phyloP scores from a whole-genome alignment of 2,329 filamentous ascomycete genomes.

The Epichloe scottii region DNA sequence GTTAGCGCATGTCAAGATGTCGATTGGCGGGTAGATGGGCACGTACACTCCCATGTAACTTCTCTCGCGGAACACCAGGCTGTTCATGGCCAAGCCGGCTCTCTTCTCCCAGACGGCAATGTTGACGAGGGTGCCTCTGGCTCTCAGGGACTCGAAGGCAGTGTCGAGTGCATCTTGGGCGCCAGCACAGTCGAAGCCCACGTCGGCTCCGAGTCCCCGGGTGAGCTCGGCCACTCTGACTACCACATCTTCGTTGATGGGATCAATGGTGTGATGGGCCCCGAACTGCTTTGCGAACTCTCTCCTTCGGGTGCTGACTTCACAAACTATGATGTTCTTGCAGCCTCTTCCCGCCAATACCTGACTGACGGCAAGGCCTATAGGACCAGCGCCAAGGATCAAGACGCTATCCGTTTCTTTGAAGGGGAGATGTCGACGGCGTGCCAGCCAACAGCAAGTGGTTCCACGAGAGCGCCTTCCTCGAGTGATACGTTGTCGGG shows the following conservation, averaged over 20 bases:
- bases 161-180: conserved; percentile 35
- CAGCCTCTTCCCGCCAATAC: conserved; percentile 34
- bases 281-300: conserved; percentile 31
- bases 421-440: conserved; percentile 32
- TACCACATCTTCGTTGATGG: conserved; percentile 32
- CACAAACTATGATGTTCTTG: conserved; percentile 32
- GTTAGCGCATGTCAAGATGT: conserved; percentile 26
- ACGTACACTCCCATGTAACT: conserved; percentile 14
- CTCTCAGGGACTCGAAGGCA: conserved; percentile 35
- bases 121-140: conserved; percentile 47
- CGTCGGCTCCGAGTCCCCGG: conserved; percentile 36
- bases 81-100: conserved; percentile 10
- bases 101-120: conserved; percentile 52
- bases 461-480: conserved; percentile 40
- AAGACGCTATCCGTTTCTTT: conserved; percentile 29
- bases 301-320: conserved; percentile 28
- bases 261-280: conserved; percentile 30
- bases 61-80: conserved; percentile 12
- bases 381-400: conserved; percentile 37
- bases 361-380: conserved; percentile 34
- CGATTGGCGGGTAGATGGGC: not conserved
- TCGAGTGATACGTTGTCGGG: conserved; percentile 37
- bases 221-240: conserved; percentile 32
- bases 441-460: conserved; percentile 33
- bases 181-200: conserved; percentile 51